phyloP scores from a whole-genome alignment of 2,329 filamentous ascomycete genomes.

The Cryphonectria japonica region DNA sequence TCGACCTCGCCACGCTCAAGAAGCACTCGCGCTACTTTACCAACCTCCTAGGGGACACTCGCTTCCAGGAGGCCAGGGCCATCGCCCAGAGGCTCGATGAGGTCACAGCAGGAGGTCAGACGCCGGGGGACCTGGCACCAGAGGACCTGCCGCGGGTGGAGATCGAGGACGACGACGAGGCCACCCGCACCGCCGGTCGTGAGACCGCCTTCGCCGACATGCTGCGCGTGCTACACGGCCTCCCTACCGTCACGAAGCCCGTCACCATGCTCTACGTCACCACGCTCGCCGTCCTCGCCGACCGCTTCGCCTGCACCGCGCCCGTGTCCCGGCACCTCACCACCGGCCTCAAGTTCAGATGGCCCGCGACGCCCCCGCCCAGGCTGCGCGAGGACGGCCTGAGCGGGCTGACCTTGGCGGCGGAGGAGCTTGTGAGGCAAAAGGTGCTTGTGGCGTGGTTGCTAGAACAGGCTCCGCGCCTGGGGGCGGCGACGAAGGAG shows the following conservation, averaged over 20 bases:
- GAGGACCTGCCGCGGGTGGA: constrained; percentile 63
- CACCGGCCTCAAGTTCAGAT: constrained; percentile 55
- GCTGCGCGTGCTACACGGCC: constrained; percentile 66
- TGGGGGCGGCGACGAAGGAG: constrained; percentile 66
- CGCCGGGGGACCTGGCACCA: constrained; percentile 52
- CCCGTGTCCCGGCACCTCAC: constrained; percentile 59
- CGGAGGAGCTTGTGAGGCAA: constrained; percentile 70
- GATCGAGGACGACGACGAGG: constrained; percentile 71
- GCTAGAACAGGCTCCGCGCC: constrained; percentile 63
- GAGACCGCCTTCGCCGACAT: constrained; percentile 70
- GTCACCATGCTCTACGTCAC: constrained; percentile 65
- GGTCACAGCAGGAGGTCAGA: constrained; percentile 52
- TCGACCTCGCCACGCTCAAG: constrained; percentile 59
- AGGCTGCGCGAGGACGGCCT: constrained; percentile 42
- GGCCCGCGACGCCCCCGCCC: constrained; percentile 48
- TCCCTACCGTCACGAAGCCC: constrained; percentile 48
- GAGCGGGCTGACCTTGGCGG: constrained; percentile 44
- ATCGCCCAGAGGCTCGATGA: constrained; percentile 55
- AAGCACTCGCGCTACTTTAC: constrained; percentile 71
- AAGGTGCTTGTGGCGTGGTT: constrained; percentile 70
- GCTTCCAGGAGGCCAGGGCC: constrained; percentile 65
- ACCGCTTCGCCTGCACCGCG: constrained; percentile 70
- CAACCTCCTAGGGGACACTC: constrained; percentile 64
- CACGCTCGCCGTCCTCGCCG: constrained; percentile 71
- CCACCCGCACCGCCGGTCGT: constrained; percentile 62